Percentiles rank a stretch among this genome's conserved stretches.
phyloP scores from a whole-genome alignment of 768 basidiomycete genomes.

The Kwoniella sp. region DNA sequence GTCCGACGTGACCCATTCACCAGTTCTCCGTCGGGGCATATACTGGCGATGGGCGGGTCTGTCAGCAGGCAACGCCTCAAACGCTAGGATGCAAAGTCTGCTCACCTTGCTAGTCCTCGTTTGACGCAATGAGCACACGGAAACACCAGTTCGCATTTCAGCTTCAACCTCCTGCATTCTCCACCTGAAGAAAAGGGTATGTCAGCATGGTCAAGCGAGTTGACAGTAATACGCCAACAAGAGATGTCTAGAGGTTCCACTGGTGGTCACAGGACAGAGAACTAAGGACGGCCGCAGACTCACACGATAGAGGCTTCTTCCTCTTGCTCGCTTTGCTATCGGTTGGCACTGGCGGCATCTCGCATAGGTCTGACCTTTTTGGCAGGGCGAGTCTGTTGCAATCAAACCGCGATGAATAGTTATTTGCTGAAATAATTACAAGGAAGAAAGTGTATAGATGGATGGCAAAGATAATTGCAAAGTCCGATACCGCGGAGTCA shows the following conservation, averaged over 20 bases:
- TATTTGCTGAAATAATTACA: too few species aligned
- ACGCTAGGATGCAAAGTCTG: not conserved
- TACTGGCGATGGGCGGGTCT: not conserved
- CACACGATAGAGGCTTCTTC: conserved; percentile 19
- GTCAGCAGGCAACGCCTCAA: not conserved
- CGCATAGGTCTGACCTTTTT: too few species aligned
- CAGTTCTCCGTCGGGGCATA: conserved; percentile 22
- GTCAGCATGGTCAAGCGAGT: not conserved
- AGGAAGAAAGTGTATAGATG: too few species aligned
- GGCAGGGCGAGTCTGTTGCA: too few species aligned
- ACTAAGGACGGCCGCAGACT: conserved; percentile 1
- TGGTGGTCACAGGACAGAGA: not conserved
- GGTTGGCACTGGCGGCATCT: not conserved
- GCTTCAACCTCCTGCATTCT: conserved; percentile 19
- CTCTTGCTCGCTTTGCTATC: conserved; percentile 9
- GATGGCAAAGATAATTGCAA: too few species aligned
- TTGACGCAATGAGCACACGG: conserved; percentile 17
- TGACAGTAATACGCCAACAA: too few species aligned
- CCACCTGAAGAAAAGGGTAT: conserved; percentile 3
- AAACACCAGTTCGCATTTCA: conserved; percentile 22
- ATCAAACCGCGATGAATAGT: too few species aligned
- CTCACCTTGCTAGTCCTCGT: conserved; percentile 14
- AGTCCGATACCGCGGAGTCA: not conserved
- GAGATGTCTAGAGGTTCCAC: not conserved
- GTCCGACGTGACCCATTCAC: conserved; percentile 19